phyloP scores from a whole-genome alignment of 2,329 filamentous ascomycete genomes.

The Biscogniauxia marginata region DNA sequence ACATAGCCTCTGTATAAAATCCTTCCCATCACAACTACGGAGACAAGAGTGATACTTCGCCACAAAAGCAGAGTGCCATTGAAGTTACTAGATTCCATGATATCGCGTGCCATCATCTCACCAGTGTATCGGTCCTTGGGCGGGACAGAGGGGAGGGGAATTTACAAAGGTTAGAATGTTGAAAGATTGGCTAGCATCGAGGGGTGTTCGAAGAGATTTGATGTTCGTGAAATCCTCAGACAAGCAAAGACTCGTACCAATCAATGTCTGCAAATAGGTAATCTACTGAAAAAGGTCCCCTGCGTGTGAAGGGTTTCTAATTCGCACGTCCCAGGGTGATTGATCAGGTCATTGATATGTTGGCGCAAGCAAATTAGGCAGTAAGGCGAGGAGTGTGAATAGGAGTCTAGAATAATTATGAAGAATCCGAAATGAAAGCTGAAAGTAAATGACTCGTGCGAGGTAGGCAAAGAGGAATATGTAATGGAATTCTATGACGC shows the following conservation, averaged over 20 bases:
- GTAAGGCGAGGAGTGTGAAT: too few species aligned
- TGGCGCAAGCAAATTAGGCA: too few species aligned
- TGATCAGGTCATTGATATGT: neutral
- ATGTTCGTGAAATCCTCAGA: too few species aligned
- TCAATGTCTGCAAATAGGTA: neutral
- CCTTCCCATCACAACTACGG: constrained; percentile 14
- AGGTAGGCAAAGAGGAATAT: too few species aligned
- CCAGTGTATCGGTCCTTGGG: neutral
- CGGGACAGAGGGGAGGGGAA: neutral
- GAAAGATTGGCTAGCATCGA: neutral
- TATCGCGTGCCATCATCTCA: neutral
- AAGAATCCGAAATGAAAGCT: too few species aligned
- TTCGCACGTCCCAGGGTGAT: neutral
- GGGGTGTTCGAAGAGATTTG: too few species aligned
- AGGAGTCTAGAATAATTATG: too few species aligned
- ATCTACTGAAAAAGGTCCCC: neutral
- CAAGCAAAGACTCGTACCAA: too few species aligned
- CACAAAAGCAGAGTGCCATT: constrained; percentile 10
- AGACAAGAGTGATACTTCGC: constrained; percentile 18
- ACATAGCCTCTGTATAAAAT: constrained; percentile 26
- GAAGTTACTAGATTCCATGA: neutral
- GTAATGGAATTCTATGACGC: too few species aligned
- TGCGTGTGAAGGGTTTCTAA: neutral
- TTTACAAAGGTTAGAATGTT: neutral
- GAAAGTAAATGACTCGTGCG: too few species aligned